Base-by-base conservation (phyloP, 768 basidiomycete genomes). In the Kwoniella pini region DNA sequence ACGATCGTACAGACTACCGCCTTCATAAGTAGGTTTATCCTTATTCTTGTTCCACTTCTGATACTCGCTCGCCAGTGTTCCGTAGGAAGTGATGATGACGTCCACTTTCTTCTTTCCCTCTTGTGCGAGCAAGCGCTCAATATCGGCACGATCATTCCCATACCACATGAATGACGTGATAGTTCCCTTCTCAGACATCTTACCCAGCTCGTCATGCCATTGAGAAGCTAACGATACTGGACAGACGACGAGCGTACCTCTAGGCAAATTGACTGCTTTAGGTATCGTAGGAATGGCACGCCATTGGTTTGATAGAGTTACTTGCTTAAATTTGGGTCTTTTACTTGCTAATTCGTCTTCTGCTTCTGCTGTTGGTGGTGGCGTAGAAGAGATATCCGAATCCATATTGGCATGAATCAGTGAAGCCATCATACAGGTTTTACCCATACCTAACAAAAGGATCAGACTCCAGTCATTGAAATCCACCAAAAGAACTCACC, bases 21-120 rank as follows among this genome's bases (percentile, higher is more conserved):
- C 68, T 73, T 91, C 87, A 71, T 88, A 93, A 3, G 90, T 72
- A n/a, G 83, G 80, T 69, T 85, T 87, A 63, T 86, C 85, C 65
- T 57, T 82, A 80, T 58, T 65, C 59, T 69, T 75, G 54, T 40
- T 65, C 70, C 76, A 72, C 48, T 74, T 73, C 42, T 62, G 62
- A 65, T 89, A 90, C 71, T 98, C 94, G 21, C 90, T 91, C n/a
- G 85, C 87, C 30, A 98, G 79, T 12, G 88, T 88, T 0, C 94
- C 94, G 69, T 97, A 98, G 22, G 89, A 92, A 0, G 93, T 97
- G 54, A 97, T 84, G 27, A 97, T 82, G n/a, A 95, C 84, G 55
- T 87, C 86, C 57, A 89, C 83, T 52, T 64, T 64, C 10, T 81
- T 80, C 2, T 83, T 84, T n/a, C 83, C 84, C 42, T 82, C 82